A percentile compares a stretch with the other conserved stretches of the same genome.
Evolutionary conservation across 2,329 filamentous ascomycete species (phyloP).

Genomic region (Emergomyces africanus): DNA sequence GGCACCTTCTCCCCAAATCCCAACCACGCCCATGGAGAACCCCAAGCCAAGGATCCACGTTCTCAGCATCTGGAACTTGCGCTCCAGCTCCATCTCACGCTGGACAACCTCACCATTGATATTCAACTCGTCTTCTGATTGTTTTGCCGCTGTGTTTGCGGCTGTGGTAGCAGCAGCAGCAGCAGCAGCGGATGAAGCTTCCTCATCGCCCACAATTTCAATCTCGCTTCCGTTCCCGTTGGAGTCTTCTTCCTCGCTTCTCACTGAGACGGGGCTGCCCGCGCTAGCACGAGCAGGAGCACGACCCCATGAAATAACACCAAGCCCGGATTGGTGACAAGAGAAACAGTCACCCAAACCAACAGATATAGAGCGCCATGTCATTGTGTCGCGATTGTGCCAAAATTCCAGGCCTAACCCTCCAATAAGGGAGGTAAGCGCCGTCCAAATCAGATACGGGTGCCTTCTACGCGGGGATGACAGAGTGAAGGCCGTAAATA

Average conservation of each 20-base stretch:
- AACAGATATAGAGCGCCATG: conserved; percentile 27
- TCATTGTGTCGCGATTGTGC: conserved; percentile 49
- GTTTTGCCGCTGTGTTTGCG: neutral
- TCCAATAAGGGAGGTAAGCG: conserved; percentile 43
- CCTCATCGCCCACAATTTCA: conserved; percentile 9
- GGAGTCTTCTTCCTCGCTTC: conserved; percentile 10
- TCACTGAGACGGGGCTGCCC: neutral
- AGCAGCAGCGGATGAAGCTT: conserved; percentile 5
- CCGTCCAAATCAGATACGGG: conserved; percentile 82
- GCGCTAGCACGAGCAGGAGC: neutral
- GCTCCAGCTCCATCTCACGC: conserved; percentile 31
- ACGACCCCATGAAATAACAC: neutral
- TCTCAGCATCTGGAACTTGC: conserved; percentile 25
- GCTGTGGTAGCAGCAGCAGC: neutral
- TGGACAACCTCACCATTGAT: conserved; percentile 36
- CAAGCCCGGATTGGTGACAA: neutral
- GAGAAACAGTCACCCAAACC: neutral
- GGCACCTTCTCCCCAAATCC: conserved; percentile 35
- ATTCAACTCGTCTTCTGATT: conserved; percentile 15
- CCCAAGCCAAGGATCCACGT: conserved; percentile 29
- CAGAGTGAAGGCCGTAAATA: conserved; percentile 64
- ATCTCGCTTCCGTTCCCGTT: conserved; percentile 11
- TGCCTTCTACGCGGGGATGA: conserved; percentile 66
- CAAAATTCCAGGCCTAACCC: conserved; percentile 51
- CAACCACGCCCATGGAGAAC: conserved; percentile 35